A percentile compares a stretch with the other conserved stretches of the same genome.
Conservation (phyloP, 139 green algal genomes). For the Ulvella scutata region DNA sequence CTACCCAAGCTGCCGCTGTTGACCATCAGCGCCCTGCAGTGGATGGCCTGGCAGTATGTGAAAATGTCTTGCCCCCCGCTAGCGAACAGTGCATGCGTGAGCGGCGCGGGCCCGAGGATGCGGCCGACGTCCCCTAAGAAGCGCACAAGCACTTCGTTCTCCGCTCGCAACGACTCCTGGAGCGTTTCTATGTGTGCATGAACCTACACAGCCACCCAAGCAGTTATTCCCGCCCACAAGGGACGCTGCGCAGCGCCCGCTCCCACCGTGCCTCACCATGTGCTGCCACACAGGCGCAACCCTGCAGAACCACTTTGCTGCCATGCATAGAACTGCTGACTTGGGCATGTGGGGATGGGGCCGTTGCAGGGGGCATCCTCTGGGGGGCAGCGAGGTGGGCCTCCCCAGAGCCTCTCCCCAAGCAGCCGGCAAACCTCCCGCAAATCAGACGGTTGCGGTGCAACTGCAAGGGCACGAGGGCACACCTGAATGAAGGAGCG, state of each 20-base stretch:
- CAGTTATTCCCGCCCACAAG: too few species aligned
- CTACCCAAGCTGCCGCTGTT: background rate
- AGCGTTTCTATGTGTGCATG: background rate
- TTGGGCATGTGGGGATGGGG: too few species aligned
- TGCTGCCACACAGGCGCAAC: too few species aligned
- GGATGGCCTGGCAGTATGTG: constrained; percentile 3
- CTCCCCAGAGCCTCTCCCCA: too few species aligned
- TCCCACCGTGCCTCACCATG: too few species aligned
- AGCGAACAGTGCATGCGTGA: background rate
- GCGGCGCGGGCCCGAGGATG: background rate
- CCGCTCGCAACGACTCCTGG: background rate
- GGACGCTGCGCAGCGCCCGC: too few species aligned
- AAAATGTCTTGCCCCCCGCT: background rate
- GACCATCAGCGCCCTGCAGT: background rate
- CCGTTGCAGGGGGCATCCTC: too few species aligned
- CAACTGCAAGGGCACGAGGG: background rate
- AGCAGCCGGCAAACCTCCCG: too few species aligned
- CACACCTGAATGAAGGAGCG: background rate
- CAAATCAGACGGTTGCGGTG: too few species aligned
- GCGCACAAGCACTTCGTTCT: background rate
- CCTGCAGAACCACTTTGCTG: too few species aligned
- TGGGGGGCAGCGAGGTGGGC: too few species aligned
- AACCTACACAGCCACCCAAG: background rate
- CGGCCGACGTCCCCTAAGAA: background rate
- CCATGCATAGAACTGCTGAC: too few species aligned